phyloP scores from a whole-genome alignment of 2,329 filamentous ascomycete species.

The Ceratocystis huliohia region DNA sequence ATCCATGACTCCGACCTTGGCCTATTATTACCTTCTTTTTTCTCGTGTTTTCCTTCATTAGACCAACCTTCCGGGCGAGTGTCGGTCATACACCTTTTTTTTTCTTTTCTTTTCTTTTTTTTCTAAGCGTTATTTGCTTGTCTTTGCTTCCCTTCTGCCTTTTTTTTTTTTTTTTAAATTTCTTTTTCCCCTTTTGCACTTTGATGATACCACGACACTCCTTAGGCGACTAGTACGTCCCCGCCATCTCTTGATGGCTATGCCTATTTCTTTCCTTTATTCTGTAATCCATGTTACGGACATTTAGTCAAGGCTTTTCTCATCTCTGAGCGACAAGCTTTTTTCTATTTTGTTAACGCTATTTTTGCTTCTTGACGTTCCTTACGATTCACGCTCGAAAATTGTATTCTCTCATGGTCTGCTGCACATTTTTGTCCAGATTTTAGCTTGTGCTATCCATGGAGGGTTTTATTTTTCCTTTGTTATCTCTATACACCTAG shows the following conservation, averaged over 20 bases:
- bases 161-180: background rate
- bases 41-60: background rate
- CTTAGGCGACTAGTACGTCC: background rate
- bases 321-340: background rate
- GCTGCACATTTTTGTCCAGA: background rate
- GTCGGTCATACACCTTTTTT: background rate
- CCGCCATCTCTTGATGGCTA: background rate
- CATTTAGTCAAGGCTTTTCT: background rate
- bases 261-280: background rate
- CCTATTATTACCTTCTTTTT: too few relatives aligned
- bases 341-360: background rate
- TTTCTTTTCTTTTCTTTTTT: background rate
- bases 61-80: background rate
- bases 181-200: background rate
- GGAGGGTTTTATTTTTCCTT: background rate
- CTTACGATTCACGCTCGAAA: background rate
- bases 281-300: background rate
- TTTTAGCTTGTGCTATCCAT: background rate
- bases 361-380: background rate
- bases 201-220: conserved; percentile 4
- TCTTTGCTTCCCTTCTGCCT: background rate
- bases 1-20: background rate
- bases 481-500: background rate
- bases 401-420: background rate
- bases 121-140: background rate